A percentile compares a stretch with the other conserved stretches of the same genome.
Conservation (phyloP, 75 land plant genomes). For the Pinus albicaulis region DNA sequence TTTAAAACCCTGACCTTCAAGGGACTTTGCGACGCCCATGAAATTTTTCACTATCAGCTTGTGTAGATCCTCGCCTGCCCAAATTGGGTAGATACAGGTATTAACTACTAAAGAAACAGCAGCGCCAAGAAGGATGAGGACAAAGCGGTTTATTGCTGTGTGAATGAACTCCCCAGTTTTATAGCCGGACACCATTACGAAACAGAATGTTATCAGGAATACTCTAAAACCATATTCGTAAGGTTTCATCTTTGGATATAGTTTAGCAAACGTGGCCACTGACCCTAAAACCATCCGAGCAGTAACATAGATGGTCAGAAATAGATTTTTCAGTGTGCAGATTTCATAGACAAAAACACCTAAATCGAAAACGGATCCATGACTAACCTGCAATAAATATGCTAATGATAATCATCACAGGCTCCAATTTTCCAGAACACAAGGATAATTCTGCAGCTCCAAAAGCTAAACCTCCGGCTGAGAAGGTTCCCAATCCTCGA, state of each 20-base stretch:
- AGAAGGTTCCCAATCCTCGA: conserved; percentile 65
- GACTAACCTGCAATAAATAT: conserved; percentile 52
- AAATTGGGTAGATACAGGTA: conserved; percentile 66
- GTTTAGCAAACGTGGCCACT: conserved; percentile 39
- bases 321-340: neutral
- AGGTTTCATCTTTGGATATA: conserved; percentile 63
- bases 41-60: conserved; percentile 59
- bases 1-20: conserved; percentile 52
- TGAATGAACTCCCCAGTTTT: conserved; percentile 47
- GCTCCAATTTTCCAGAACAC: conserved; percentile 33
- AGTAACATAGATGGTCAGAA: neutral
- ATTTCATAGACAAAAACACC: neutral
- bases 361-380: neutral
- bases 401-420: conserved; percentile 44
- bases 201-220: conserved; percentile 76
- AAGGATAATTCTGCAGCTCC: conserved; percentile 49
- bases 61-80: conserved; percentile 93
- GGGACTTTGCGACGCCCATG: conserved; percentile 48
- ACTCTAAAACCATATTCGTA: conserved; percentile 85
- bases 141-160: conserved; percentile 57
- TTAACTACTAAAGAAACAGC: conserved; percentile 51
- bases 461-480: conserved; percentile 68
- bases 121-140: conserved; percentile 73
- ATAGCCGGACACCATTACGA: conserved; percentile 69
- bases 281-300: conserved; percentile 32